phyloP scores from a whole-genome alignment of 371 early-diverging fungal genomes.

The Aphelidium insulamus region DNA sequence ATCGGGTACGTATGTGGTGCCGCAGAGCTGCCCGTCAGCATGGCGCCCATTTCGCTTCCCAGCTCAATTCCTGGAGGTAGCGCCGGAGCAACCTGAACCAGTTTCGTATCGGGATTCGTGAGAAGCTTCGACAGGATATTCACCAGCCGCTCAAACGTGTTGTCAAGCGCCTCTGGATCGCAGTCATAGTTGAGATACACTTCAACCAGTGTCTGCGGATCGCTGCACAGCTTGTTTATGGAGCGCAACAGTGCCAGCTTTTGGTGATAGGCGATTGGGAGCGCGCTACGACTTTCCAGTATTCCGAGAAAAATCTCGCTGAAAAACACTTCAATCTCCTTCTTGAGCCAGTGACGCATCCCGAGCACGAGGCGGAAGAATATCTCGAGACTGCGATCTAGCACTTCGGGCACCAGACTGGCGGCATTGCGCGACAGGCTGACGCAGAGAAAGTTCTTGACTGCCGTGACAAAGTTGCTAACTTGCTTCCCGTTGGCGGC shows the following conservation, averaged over 20 bases:
- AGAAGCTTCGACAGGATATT: conserved; percentile 34
- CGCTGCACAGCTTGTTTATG: conserved; percentile 30
- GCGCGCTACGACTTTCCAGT: conserved; percentile 24
- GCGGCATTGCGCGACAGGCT: conserved; percentile 52
- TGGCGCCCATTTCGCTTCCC: too few species aligned
- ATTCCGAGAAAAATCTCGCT: conserved; percentile 50
- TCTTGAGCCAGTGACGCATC: conserved; percentile 44
- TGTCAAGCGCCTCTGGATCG: conserved; percentile 44
- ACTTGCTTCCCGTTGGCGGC: conserved; percentile 4
- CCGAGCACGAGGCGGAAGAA: conserved; percentile 47
- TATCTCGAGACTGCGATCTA: conserved; percentile 57
- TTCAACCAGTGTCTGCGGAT: conserved; percentile 77
- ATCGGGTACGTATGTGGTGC: too few species aligned
- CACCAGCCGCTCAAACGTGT: conserved; percentile 52
- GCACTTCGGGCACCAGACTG: conserved; percentile 49
- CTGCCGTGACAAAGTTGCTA: conserved; percentile 39
- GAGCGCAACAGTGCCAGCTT: conserved; percentile 22
- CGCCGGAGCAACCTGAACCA: background rate
- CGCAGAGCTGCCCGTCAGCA: too few species aligned
- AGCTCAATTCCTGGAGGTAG: background rate
- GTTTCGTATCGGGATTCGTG: background rate
- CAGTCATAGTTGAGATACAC: conserved; percentile 94
- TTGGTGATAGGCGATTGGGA: conserved; percentile 12
- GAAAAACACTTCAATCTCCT: conserved; percentile 49
- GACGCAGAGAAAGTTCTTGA: conserved; percentile 63